Base-by-base conservation (phyloP, 805 yeast genomes). In the Myxozyma monticola region DNA sequence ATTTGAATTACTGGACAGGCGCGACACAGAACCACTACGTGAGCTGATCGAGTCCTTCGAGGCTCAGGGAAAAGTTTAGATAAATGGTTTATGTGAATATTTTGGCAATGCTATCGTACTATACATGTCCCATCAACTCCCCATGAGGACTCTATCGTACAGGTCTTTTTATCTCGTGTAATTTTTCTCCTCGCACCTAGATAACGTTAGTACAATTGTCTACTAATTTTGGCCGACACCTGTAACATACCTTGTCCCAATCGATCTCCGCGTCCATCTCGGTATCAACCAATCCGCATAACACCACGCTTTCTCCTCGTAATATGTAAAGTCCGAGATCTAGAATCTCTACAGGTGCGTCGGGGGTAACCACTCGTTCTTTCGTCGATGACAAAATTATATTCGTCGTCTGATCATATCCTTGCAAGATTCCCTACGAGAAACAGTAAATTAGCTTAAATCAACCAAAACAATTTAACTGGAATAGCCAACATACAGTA, bases 11-110 rank as follows among this genome's bases (percentile, higher is more conserved):
- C 74, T 93, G 30, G 98, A 89, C 52, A 73, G 81, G 45, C 74
- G 76, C 47, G 99, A 93, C 57, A 70, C 89, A 68, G 85, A 76
- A 48, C 98, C 99, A 0, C 70, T 93, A 55, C 68, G 74, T 38
- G 83, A 85, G 4, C 72, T 93, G 67, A 86, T 95, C 41, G 89
- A 83, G 56, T 80, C 77, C 61, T 76, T 93, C 54, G 96, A 88
- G 68, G 73, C 74, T 28, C 96, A 91, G 69, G 96, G 96, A 0
- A 90, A 88, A 34, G 53, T 56, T 7, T n/a, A n/a, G n/a, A n/a
- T n/a, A n/a, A n/a, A n/a, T 56, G 38, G 42, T 34, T 14, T 22
- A 17, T 29, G 14, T 28, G 14, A 38, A n/a, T 9, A 8, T 34
- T 12, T 15, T 37, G 14, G 4, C n/a, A n/a, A n/a, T n/a, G n/a